Base-by-base conservation (phyloP, 2,329 filamentous ascomycete genomes). In the Geoglossum cookeanum region DNA sequence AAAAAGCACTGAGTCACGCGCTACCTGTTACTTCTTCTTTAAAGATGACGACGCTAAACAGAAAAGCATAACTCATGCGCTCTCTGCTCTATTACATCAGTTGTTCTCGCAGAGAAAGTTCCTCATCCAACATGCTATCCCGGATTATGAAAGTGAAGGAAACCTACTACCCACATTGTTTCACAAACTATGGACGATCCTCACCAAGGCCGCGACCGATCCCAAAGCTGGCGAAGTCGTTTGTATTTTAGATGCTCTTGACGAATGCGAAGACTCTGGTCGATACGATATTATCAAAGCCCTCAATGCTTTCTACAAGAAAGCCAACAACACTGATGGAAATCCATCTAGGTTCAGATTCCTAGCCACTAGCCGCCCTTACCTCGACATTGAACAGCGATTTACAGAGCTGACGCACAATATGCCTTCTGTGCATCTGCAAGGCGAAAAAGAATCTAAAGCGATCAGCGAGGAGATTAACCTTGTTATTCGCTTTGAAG, bases 71-170 rank as follows among this genome's bases (percentile, higher is more conserved):
- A 49, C 59, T 4, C 62, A 22, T 3, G 69, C 68, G 2, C 49
- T 72, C 0, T 70, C 65, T 42, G 65, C 67, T 4, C 32, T 71
- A 13, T 62, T 72, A 0, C 68, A 71, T 61, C 68, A 72, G 54
- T 60, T 72, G 0, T 70, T 71, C 48, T 30, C 48, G 27, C 22
- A 30, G 27, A 51, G 11, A 8, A 51, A 35, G 11, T 15, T n/a
- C 27, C 27, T 51, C 5, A 35, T 51, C 27, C 13, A 32, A 27
- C n/a, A 51, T 29, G 48, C 48, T 22, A 51, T 30, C 11, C 22
- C 48, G 29, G 48, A 51, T n/a, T 51, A 22, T 9, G 32, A 35
- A 35, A 30, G 17, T 30, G 11, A 32, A 22, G 48, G 27, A 30
- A 13, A 30, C 4, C 1, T 13, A 32, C 17, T 51, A 22, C 22